Evolutionary conservation across 2,329 filamentous ascomycete species (phyloP).

Genomic region (Aspergillus sp.): DNA sequence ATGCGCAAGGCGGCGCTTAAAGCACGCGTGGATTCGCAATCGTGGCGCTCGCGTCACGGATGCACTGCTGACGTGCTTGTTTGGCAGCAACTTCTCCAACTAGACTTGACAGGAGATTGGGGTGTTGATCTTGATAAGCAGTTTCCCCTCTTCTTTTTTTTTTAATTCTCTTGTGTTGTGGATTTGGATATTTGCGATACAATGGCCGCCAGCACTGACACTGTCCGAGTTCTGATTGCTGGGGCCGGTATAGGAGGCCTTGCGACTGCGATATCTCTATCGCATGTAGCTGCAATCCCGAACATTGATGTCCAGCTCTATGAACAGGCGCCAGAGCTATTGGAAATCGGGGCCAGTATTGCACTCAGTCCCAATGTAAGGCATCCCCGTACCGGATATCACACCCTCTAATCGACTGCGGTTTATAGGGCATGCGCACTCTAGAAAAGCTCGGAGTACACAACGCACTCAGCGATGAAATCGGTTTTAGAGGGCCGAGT

Average conservation of each 20-base stretch:
- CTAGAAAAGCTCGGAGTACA: slow-evolving; percentile 52
- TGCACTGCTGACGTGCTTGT: slow-evolving; percentile 21
- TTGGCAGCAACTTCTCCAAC: background rate
- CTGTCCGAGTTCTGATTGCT: slow-evolving; percentile 46
- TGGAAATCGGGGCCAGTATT: slow-evolving; percentile 3
- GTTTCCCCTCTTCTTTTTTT: background rate
- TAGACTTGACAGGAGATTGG: background rate
- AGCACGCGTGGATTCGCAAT: slow-evolving; percentile 1
- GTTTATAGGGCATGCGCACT: slow-evolving; percentile 45
- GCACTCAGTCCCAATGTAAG: slow-evolving; percentile 48
- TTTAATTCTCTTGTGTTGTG: too few relatives aligned
- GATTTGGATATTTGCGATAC: too few relatives aligned
- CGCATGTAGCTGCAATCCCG: background rate
- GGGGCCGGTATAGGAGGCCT: slow-evolving; percentile 55
- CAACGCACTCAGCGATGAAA: slow-evolving; percentile 44
- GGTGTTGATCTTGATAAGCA: background rate
- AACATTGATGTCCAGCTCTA: slow-evolving; percentile 51
- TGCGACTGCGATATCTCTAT: slow-evolving; percentile 48
- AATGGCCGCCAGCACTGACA: background rate
- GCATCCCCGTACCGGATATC: background rate
- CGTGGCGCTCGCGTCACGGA: slow-evolving; percentile 1
- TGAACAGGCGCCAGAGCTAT: slow-evolving; percentile 46
- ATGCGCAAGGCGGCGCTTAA: background rate
- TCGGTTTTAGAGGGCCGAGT: slow-evolving; percentile 44
- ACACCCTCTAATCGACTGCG: background rate